Base-by-base conservation (phyloP, 2,329 filamentous ascomycete genomes). In the Fusarium dlaminii region DNA sequence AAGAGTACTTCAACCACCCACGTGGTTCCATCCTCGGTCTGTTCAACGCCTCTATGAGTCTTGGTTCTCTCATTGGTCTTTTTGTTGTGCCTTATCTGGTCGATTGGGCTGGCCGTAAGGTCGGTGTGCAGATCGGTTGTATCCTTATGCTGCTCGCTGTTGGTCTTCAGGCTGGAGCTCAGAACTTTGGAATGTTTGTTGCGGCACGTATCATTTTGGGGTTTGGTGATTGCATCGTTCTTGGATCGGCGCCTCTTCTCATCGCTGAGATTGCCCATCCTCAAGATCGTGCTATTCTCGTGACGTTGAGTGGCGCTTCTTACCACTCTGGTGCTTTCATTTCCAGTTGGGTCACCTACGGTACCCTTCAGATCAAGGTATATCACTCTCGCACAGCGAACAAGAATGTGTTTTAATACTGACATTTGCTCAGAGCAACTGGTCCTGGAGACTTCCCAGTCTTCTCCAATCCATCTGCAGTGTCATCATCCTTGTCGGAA, bases 151-250 rank as follows among this genome's bases (percentile, higher is more conserved):
- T 72, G 5, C 56, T 59, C 3, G 70, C 69, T 3, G 70, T 73
- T 3, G 58, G 70, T 1, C 54, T 73, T 0, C 70, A 73, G 17
- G 49, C 70, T 6, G 69, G 59, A 7, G 55, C 69, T n/a, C 49
- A 58, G 7, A 73, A 73, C n/a, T 62, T 73, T 12, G 70, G 51
- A 5, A 73, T 73, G 70, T 68, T 73, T 18, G 67, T 73, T 4
- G 69, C 70, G 0, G 70, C 70, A 0, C 69, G 70, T 32, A 60
- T 65, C 10, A 63, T 73, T 1, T 43, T 73, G 5, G 70, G 70
- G 8, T 66, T 73, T 5, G 70, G 70, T 3, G 65, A 67, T 12
- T 67, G 65, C 0, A 67, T 67, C 0, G 65, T 67, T 6, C 52
- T 62, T 46, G 65, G 57, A 3, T 58, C 65, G 6, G 63, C 58